Evolutionary conservation across 768 basidiomycete species (phyloP).

Genomic region (Holtermanniella nyarrowii): DNA sequence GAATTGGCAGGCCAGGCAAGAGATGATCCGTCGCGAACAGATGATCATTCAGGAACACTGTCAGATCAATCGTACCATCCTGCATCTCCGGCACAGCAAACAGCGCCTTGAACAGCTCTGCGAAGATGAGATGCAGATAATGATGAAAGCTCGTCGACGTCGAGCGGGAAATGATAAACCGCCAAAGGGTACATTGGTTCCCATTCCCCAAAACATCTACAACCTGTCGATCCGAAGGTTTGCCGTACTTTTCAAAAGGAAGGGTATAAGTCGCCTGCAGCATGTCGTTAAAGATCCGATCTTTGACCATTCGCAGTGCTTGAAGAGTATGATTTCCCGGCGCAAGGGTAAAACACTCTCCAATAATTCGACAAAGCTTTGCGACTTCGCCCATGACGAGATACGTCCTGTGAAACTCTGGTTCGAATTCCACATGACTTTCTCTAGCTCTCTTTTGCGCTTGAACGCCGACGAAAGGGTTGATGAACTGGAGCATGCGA

Average conservation of each 20-base stretch:
- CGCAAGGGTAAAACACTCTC: slow-evolving; percentile 63
- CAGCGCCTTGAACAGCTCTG: slow-evolving; percentile 19
- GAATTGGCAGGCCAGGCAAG: slow-evolving; percentile 50
- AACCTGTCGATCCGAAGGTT: slow-evolving; percentile 10
- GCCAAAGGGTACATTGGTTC: neutral
- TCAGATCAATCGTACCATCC: slow-evolving; percentile 1
- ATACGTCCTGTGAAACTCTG: slow-evolving; percentile 93
- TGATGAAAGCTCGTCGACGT: slow-evolving; percentile 21
- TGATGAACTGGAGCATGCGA: slow-evolving; percentile 65
- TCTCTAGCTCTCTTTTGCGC: slow-evolving; percentile 72
- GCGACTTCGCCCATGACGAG: slow-evolving; percentile 85
- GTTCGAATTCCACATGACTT: slow-evolving; percentile 89
- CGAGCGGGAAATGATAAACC: slow-evolving; percentile 2
- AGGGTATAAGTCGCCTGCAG: slow-evolving; percentile 19
- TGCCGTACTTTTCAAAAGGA: slow-evolving; percentile 14
- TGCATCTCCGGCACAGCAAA: slow-evolving; percentile 1
- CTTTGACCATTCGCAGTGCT: slow-evolving; percentile 12
- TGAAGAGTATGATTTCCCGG: slow-evolving; percentile 49
- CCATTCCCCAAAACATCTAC: slow-evolving; percentile 9
- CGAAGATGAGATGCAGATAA: slow-evolving; percentile 23
- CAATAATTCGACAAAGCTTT: slow-evolving; percentile 78
- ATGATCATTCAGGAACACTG: slow-evolving; percentile 53
- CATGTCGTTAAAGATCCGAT: slow-evolving; percentile 22
- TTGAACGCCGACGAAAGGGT: slow-evolving; percentile 87
- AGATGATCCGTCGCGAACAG: slow-evolving; percentile 54